Base-by-base conservation (phyloP, 208 protist species). In the Trypanosoma platydactyli region DNA sequence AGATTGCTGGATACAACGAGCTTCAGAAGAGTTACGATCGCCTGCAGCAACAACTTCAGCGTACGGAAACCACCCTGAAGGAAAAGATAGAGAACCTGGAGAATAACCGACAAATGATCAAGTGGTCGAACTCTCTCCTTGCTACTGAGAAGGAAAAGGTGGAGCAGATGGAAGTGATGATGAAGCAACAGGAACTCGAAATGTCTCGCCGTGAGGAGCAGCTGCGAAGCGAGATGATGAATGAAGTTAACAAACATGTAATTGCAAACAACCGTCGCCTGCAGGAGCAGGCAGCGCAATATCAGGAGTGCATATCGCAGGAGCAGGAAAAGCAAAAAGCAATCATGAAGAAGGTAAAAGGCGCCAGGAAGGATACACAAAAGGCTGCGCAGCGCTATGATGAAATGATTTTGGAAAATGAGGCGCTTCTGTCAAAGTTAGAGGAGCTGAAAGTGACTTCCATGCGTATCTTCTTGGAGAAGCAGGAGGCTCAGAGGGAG, bases 381-480 rank as follows among this genome's bases (percentile, higher is more conserved):
- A 96, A 94, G 77, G 85, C 77, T 22, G 88, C 86, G 22, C 91
- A 96, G 68, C 84, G 87, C 40, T 96, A 94, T 71, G 91, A 96
- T 66, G 91, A 96, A 74, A 93, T 96, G 86, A 93, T 96, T 52
- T 68, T 96, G 18, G 88, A 96, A 63, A 96, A 96, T 69, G 91
- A 96, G 60, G 69, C 83, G 2, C 73, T 96, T 38, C 66, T 80
- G 53, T 82, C 83, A 24, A 86, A 94, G 72, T 59, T 96, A 25
- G 91, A 94, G 77, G 86, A 96, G 55, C 76, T 96, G 35, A 96
- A 96, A 85, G 86, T 96, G 29, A 79, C 75, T n/a, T 89, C 89
- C n/a, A 92, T 96, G 82, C 86, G 89, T 68, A 85, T 89, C 71
- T 94, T 86, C 60, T 71, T 92, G 15, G 91, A 96, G 76, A 88